Evolutionary conservation across 768 basidiomycete species (phyloP), one percentile per base, ranked within the genome.

Genomic region (Hydnum rufescens): DNA sequence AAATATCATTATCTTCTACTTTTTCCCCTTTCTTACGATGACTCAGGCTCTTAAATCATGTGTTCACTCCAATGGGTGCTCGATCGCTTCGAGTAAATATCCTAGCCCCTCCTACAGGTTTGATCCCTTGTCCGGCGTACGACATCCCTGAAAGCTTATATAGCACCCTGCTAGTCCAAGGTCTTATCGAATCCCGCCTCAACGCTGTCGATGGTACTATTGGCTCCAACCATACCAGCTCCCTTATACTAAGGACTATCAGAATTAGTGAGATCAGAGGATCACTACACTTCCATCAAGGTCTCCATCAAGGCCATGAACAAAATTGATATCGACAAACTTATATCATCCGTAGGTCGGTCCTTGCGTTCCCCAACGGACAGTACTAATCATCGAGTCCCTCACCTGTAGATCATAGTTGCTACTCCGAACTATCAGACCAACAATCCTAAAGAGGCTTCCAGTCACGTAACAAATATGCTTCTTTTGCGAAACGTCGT

Each of bases 21-120:
- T 22, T 39, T 13, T 39, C 22, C 13, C 22, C 13, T 39, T 22
- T 39, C 13, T 13, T 39, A 13, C 36, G 13, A 13, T 22, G 13
- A 13, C 13, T 13, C 36, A 39, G 36, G 22, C 36, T 75, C 29
- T 63, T 88, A 47, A 84, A 96, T 60, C 71, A 82, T 55, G 89
- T 87, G 0, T 84, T 72, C 59, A 96, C 92, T 0, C 78, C 89
- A 0, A 96, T 96, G 89, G 93, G 81, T 1, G 67, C 77, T 2
- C 73, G 93, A 4, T 71, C 92, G 34, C 65, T 96, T 36, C 73
- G 84, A 50, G 74, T 78, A 19, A 90, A 79, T 55, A 71, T 96
- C 32, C 69, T 95, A 13, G 80, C 89, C 8, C 90, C 90, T 0
- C 69, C 82, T 29, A 85, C 80, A 49, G 73, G 86, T 79, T 59